Evolutionary conservation across 176 grass and related monocot species (phyloP), one percentile per base, ranked within the genome.

Genomic region (Ensete glaucum): DNA sequence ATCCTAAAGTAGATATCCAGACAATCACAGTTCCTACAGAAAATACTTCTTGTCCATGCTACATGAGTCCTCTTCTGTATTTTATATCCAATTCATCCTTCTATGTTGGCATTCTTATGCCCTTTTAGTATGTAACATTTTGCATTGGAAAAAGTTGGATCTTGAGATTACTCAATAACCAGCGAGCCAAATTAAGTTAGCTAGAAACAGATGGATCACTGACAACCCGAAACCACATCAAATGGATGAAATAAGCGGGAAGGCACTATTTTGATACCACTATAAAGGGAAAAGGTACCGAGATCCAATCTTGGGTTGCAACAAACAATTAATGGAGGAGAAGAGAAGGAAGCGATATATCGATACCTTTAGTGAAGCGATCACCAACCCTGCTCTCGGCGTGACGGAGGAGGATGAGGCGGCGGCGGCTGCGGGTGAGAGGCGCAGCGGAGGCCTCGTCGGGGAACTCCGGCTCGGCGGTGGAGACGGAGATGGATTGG

Each of bases 391-490:
- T 72, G 78, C 95, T 98, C 29, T 93, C 95, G 11, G 85, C 88
- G 77, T 93, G 95, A 19, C 90, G 90, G 64, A 93, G 95, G 54
- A 93, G 90, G 76, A 98, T 87, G 56, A 98, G 82, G 25, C 86
- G 88, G 15, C 90, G 90, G 64, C 84, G 81, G 62, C 22, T 23
- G 22, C 50, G 82, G 50, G 67, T 10, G 13, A 58, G 11, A 9
- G 79, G 20, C 54, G 29, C 8, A 20, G 56, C n/a, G 22, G 82
- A 71, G 51, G 51, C 25, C 58, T 82, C 87, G 3, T 64, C 76
- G 22, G 73, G 34, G 64, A 76, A 53, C 59, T 79, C 79, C 2
- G 86, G 79, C 54, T 75, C 63, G 59, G 67, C 17, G 34, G 82
- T 76, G 77, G 88, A 90, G 50, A 88, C 70, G 13, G 89, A 93